Base-by-base conservation (phyloP, 2,329 filamentous ascomycete species). In the Gliomastix tumulicola region DNA sequence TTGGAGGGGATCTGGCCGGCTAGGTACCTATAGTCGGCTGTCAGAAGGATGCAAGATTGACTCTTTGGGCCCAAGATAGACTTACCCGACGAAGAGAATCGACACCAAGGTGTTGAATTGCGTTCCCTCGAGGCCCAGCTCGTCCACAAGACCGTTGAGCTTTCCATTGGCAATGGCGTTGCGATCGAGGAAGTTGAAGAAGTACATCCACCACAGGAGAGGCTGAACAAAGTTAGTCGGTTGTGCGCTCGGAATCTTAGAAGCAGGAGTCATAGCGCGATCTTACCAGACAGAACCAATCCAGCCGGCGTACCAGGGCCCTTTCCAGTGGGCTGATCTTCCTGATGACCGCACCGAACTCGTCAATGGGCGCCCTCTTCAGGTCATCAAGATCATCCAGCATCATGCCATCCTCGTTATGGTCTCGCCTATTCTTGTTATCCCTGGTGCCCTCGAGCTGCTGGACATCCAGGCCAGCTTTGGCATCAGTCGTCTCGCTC, bases 1-100 rank as follows among this genome's bases (percentile, higher is more conserved):
- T 70, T 70, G 6, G 65, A 68, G n/a, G 49, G 49, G 11, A 51
- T 49, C 49, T 79, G 69, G 45, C 77, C 76, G 28, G 78, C 37
- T 37, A 82, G 78, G 49, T 82, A 82, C 10, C 40, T 41, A 18
- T 13, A 30, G 7, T 37, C 6, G 35, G 35, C 35, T 37, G 19
- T 18, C 7, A n/a, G n/a, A n/a, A n/a, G n/a, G n/a, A n/a, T n/a
- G n/a, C n/a, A n/a, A n/a, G n/a, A n/a, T n/a, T n/a, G n/a, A n/a
- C n/a, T n/a, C n/a, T n/a, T n/a, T n/a, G n/a, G n/a, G n/a, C n/a
- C n/a, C n/a, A n/a, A n/a, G n/a, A n/a, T n/a, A n/a, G n/a, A n/a
- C n/a, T 16, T 32, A 17, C 16, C 18, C 15, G 19, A 58, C 49
- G 19, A 55, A 53, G 4, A 54, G 41, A 21, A 56, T 53, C n/a